phyloP scores from a whole-genome alignment of 148 eudicot genomes.

The Polygonum aviculare region DNA sequence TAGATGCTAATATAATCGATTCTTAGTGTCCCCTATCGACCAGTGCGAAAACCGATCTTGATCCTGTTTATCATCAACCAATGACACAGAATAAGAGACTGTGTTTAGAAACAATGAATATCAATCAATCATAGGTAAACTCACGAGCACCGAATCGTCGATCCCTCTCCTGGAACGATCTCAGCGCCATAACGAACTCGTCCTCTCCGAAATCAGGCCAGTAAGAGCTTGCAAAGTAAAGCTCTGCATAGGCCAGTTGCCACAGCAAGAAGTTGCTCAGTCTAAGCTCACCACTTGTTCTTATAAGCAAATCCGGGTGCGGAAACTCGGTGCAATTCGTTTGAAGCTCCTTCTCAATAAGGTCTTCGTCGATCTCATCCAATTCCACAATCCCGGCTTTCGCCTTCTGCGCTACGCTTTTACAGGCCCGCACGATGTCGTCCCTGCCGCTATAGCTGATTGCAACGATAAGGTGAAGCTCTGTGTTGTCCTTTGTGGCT shows the following conservation, averaged over 20 bases:
- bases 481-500: slow-evolving; percentile 36
- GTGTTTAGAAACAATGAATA: neutral
- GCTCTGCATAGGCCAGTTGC: slow-evolving; percentile 72
- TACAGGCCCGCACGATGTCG: slow-evolving; percentile 71
- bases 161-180: slow-evolving; percentile 55
- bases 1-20: too few species aligned
- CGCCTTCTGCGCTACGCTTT: slow-evolving; percentile 46
- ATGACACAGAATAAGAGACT: too few species aligned
- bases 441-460: slow-evolving; percentile 55
- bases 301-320: slow-evolving; percentile 55
- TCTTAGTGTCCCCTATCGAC: too few species aligned
- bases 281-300: slow-evolving; percentile 73
- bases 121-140: neutral
- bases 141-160: slow-evolving; percentile 55
- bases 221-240: slow-evolving; percentile 38
- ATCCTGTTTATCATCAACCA: too few species aligned
- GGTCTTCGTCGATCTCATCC: slow-evolving; percentile 36
- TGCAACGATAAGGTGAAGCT: slow-evolving; percentile 60
- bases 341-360: slow-evolving; percentile 53
- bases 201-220: slow-evolving; percentile 79
- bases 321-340: slow-evolving; percentile 50
- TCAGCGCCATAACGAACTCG: slow-evolving; percentile 49
- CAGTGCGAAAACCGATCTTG: neutral
- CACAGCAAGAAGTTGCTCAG: slow-evolving; percentile 79
- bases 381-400: slow-evolving; percentile 45